A percentile compares a stretch with the other conserved stretches of the same genome.
Evolutionary conservation across 164 flowering plant genomes (phyloP).

Genomic region (Nymphaea thermarum): DNA sequence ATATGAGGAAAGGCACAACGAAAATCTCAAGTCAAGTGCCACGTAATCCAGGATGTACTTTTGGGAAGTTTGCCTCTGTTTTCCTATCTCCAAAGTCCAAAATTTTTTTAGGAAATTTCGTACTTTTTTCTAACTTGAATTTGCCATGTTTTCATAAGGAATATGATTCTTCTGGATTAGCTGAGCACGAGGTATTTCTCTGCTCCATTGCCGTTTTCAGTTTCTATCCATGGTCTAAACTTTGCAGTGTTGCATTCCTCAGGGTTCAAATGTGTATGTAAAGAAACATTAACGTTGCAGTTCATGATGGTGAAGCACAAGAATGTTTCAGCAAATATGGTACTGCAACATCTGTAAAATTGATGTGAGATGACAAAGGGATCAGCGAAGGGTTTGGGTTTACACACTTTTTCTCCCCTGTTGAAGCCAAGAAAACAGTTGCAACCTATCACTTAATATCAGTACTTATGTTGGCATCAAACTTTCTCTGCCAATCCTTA

Average conservation of each 20-base stretch:
- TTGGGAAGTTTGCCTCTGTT: too few species aligned
- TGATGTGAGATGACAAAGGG: conserved; percentile 76
- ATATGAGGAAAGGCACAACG: conserved; percentile 66
- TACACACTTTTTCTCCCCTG: conserved; percentile 73
- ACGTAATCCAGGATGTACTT: conserved; percentile 20
- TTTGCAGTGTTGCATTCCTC: not conserved
- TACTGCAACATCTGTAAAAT: conserved; percentile 53
- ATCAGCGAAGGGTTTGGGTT: conserved; percentile 86
- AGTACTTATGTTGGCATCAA: too few species aligned
- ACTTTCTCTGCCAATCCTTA: not conserved
- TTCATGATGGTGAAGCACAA: conserved; percentile 45
- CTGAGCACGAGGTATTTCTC: too few species aligned
- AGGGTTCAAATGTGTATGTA: conserved; percentile 77
- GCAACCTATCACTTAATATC: conserved; percentile 41
- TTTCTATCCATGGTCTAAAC: too few species aligned
- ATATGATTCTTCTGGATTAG: too few species aligned
- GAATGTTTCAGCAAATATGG: conserved; percentile 73
- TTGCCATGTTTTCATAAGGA: too few species aligned
- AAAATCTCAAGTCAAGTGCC: conserved; percentile 34
- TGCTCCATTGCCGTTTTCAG: too few species aligned
- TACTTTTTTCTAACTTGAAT: too few species aligned
- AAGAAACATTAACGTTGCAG: conserved; percentile 68
- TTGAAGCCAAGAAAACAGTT: conserved; percentile 74
- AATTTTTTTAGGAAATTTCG: too few species aligned
- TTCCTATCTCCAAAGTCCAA: too few species aligned